phyloP scores from a whole-genome alignment of 2,329 filamentous ascomycete species.

The Allantophomopsis lycopodina region DNA sequence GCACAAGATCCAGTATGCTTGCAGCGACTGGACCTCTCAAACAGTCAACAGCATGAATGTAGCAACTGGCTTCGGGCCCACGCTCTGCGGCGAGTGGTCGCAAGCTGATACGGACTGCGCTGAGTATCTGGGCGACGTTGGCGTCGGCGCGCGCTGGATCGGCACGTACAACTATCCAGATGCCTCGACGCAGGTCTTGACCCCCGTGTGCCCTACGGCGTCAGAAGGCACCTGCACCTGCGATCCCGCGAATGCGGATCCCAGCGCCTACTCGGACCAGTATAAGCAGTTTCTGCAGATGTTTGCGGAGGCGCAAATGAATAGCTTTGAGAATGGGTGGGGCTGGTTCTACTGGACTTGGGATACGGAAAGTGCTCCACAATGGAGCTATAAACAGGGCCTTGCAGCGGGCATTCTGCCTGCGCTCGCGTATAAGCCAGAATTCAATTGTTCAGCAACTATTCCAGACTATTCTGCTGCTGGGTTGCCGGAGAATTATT shows the following conservation, averaged over 20 bases:
- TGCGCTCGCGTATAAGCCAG: slow-evolving; percentile 51
- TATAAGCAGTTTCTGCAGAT: slow-evolving; percentile 82
- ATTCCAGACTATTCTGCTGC: slow-evolving; percentile 36
- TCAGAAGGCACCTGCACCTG: slow-evolving; percentile 57
- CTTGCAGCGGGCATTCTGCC: slow-evolving; percentile 70
- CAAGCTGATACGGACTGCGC: slow-evolving; percentile 97
- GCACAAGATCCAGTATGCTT: slow-evolving; percentile 77
- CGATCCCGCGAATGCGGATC: slow-evolving; percentile 59
- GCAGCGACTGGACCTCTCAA: slow-evolving; percentile 75
- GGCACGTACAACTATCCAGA: slow-evolving; percentile 67
- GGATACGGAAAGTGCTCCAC: slow-evolving; percentile 72
- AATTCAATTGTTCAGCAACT: slow-evolving; percentile 50
- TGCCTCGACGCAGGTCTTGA: slow-evolving; percentile 36
- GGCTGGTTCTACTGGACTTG: slow-evolving; percentile 99
- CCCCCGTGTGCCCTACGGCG: slow-evolving; percentile 63
- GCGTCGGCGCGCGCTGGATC: slow-evolving; percentile 80
- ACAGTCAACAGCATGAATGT: slow-evolving; percentile 58
- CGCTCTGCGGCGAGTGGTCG: slow-evolving; percentile 91
- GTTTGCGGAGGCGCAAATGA: slow-evolving; percentile 95
- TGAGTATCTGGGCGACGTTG: slow-evolving; percentile 75
- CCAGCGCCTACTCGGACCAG: slow-evolving; percentile 46
- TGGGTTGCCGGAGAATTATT: slow-evolving; percentile 36
- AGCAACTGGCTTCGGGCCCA: slow-evolving; percentile 75
- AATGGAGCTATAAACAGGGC: slow-evolving; percentile 88
- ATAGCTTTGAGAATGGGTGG: slow-evolving; percentile 81